Evolutionary conservation across 768 basidiomycete species (phyloP).

Genomic region (Psilocybe tampanensis): DNA sequence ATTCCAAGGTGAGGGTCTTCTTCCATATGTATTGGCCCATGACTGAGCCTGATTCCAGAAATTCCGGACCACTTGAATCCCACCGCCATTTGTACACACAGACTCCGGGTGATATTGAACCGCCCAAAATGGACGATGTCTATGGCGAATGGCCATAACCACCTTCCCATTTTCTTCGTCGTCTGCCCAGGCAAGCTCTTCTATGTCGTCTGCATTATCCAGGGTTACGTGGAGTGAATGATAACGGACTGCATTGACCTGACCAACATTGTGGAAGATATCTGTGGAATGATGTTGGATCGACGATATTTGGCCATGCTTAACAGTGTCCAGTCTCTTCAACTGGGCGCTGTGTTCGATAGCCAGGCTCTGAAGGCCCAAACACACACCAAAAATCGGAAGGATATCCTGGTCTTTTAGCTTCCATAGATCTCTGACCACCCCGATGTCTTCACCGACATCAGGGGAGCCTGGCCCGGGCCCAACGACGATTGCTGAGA

Average conservation of each 20-base stretch:
- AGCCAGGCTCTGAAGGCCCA: slow-evolving; percentile 79
- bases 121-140: slow-evolving; percentile 73
- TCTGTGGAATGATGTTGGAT: slow-evolving; percentile 61
- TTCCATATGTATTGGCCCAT: slow-evolving; percentile 50
- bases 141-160: slow-evolving; percentile 76
- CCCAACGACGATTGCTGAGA: slow-evolving; percentile 73
- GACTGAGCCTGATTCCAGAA: slow-evolving; percentile 71
- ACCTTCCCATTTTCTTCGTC: slow-evolving; percentile 71
- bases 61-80: slow-evolving; percentile 67
- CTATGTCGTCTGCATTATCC: slow-evolving; percentile 46
- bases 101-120: slow-evolving; percentile 93
- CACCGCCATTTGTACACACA: slow-evolving; percentile 69
- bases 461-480: slow-evolving; percentile 83
- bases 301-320: slow-evolving; percentile 74
- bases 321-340: slow-evolving; percentile 65
- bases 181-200: slow-evolving; percentile 72
- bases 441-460: slow-evolving; percentile 60
- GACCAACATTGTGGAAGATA: slow-evolving; percentile 59
- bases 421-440: slow-evolving; percentile 74
- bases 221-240: slow-evolving; percentile 76
- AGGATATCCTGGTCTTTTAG: slow-evolving; percentile 50
- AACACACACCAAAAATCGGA: slow-evolving; percentile 83
- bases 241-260: slow-evolving; percentile 70
- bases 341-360: slow-evolving; percentile 64
- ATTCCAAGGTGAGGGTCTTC: slow-evolving; percentile 46